Percentiles rank a stretch among this genome's conserved stretches.
Evolutionary conservation across 192 early-diverging fungal species (phyloP).

Genomic region (Rhizophagus sp.): DNA sequence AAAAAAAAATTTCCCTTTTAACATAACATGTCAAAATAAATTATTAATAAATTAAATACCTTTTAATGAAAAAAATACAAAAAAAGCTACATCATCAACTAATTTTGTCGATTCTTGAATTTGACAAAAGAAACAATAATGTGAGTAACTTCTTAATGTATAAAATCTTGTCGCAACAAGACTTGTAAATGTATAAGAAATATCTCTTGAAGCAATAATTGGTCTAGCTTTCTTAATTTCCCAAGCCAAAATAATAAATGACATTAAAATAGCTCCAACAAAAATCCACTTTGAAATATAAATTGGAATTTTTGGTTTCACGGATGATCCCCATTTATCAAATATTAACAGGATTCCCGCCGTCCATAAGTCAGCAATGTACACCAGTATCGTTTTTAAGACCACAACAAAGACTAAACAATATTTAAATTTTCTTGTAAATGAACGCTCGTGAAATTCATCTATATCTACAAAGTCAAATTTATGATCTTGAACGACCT

Average conservation of each 20-base stretch:
- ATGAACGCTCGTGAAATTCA: conserved; percentile 59
- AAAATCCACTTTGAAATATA: conserved; percentile 54
- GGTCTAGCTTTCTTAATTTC: conserved; percentile 68
- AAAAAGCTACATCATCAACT: conserved; percentile 75
- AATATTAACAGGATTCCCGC: conserved; percentile 62
- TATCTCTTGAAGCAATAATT: conserved; percentile 71
- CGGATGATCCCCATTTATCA: conserved; percentile 37
- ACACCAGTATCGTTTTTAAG: conserved; percentile 72
- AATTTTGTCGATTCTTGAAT: conserved; percentile 67
- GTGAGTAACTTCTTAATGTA: conserved; percentile 67
- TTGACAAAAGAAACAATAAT: conserved; percentile 81
- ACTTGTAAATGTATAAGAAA: conserved; percentile 75
- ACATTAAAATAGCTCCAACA: conserved; percentile 64
- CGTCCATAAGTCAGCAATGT: conserved; percentile 80
- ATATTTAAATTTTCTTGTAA: conserved; percentile 51
- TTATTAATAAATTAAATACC: conserved; percentile 41
- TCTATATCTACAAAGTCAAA: conserved; percentile 87
- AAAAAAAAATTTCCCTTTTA: neutral
- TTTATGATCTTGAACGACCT: conserved; percentile 80
- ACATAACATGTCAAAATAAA: neutral
- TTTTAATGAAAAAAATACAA: conserved; percentile 84
- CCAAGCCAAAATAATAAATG: conserved; percentile 65
- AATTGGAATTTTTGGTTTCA: conserved; percentile 44
- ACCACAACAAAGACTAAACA: conserved; percentile 61
- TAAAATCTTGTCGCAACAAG: conserved; percentile 77